Evolutionary conservation across 768 basidiomycete genomes (phyloP).

Genomic region (Hygrophoropsis aurantiaca): DNA sequence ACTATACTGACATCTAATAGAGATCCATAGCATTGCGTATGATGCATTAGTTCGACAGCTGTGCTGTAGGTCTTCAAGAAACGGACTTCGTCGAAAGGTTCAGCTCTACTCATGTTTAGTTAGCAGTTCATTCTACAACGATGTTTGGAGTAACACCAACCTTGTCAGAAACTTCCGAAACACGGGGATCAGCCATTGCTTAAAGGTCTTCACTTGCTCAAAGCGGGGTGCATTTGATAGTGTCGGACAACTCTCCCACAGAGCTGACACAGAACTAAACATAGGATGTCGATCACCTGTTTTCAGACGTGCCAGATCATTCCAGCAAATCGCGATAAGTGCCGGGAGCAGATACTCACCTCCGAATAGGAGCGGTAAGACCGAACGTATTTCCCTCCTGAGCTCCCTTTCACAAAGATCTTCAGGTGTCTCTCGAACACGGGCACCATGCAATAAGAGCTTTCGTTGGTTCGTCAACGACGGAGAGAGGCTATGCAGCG

Average conservation of each 20-base stretch:
- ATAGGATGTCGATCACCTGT: constrained; percentile 31
- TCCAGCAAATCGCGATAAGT: constrained; percentile 2
- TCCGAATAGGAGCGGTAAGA: constrained; percentile 69
- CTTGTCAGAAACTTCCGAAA: constrained; percentile 52
- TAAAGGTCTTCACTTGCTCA: constrained; percentile 71
- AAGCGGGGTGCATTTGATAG: constrained; percentile 61
- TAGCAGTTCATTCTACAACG: not conserved
- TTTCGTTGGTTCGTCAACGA: constrained; percentile 70
- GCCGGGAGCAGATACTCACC: constrained; percentile 35
- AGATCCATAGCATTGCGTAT: constrained; percentile 62
- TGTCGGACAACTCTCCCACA: constrained; percentile 44
- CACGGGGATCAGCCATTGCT: constrained; percentile 74
- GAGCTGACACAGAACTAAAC: constrained; percentile 35
- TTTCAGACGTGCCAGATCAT: constrained; percentile 9
- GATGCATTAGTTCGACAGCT: constrained; percentile 58
- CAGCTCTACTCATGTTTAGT: constrained; percentile 21
- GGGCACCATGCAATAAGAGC: constrained; percentile 65
- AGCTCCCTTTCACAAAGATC: constrained; percentile 70
- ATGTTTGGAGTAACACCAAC: constrained; percentile 32
- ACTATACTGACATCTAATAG: constrained; percentile 59
- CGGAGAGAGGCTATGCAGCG: constrained; percentile 57
- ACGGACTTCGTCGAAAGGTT: constrained; percentile 29
- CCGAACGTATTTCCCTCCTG: constrained; percentile 61
- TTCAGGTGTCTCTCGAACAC: constrained; percentile 69
- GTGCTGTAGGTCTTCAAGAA: constrained; percentile 58